phyloP scores from a whole-genome alignment of 2,329 filamentous ascomycete species.

The Metarhizium rileyi region DNA sequence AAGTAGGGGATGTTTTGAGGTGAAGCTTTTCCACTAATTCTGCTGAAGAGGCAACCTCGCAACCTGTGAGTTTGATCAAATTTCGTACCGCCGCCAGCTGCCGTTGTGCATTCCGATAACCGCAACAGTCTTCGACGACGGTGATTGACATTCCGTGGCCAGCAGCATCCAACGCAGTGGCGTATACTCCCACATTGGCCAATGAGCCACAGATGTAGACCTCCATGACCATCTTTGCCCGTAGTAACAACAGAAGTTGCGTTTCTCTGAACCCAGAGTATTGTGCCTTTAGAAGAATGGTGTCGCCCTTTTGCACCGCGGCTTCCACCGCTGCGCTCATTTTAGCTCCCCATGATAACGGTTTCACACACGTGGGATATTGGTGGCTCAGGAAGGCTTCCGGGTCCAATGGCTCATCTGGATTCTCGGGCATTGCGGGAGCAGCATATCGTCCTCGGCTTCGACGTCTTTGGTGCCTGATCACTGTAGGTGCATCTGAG shows the following conservation, averaged over 20 bases:
- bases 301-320: constrained; percentile 37
- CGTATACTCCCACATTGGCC: constrained; percentile 81
- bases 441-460: constrained; percentile 7
- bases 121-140: constrained; percentile 79
- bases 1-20: constrained; percentile 6
- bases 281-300: constrained; percentile 56
- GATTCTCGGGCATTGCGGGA: neutral
- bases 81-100: constrained; percentile 62
- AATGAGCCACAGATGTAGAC: constrained; percentile 82
- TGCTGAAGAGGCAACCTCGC: constrained; percentile 49
- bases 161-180: constrained; percentile 83
- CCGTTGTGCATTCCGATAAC: constrained; percentile 60
- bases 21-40: constrained; percentile 39
- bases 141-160: constrained; percentile 82
- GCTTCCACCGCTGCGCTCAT: constrained; percentile 33
- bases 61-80: constrained; percentile 67
- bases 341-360: constrained; percentile 34
- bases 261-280: constrained; percentile 83
- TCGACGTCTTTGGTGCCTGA: constrained; percentile 8
- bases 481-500: constrained; percentile 22
- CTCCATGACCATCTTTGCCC: constrained; percentile 81
- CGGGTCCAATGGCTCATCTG: constrained; percentile 14
- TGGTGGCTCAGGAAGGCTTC: constrained; percentile 39
- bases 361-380: constrained; percentile 32
- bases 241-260: constrained; percentile 62